Evolutionary conservation across 129 eudicot genomes (phyloP).

Genomic region (Calendula officinalis): DNA sequence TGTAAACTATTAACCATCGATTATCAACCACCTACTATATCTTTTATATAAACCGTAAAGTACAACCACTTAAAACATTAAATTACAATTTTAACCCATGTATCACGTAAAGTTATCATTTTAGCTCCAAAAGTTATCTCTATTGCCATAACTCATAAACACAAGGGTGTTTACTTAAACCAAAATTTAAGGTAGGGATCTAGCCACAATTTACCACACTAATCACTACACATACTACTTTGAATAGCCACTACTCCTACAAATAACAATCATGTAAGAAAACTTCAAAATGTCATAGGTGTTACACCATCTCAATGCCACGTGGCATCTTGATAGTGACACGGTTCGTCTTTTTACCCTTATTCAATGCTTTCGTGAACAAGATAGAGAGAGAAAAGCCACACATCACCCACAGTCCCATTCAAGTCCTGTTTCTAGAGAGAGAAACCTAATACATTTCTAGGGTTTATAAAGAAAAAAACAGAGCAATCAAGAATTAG

Average conservation of each 20-base stretch:
- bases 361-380: conserved; percentile 17
- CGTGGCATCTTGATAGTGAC: conserved; percentile 44
- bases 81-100: not conserved
- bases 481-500: conserved; percentile 21
- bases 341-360: conserved; percentile 26
- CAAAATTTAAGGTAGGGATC: conserved; percentile 10
- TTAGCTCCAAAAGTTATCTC: not conserved
- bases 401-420: not conserved
- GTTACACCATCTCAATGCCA: conserved; percentile 23
- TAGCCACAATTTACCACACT: conserved; percentile 18
- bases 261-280: conserved; percentile 17
- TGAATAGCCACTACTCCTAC: conserved; percentile 2
- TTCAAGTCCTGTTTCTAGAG: conserved; percentile 7
- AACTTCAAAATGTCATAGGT: conserved; percentile 18
- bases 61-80: no score
- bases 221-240: not conserved
- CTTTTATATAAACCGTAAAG: no score
- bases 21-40: no score
- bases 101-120: not conserved
- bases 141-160: no score
- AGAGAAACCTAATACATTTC: conserved; percentile 1
- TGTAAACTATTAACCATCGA: no score
- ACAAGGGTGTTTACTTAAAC: not conserved
- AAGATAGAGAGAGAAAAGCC: conserved; percentile 19
- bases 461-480: conserved; percentile 7